phyloP scores from a whole-genome alignment of 257 asterid genomes.

The Nicotiana benthamiana region DNA sequence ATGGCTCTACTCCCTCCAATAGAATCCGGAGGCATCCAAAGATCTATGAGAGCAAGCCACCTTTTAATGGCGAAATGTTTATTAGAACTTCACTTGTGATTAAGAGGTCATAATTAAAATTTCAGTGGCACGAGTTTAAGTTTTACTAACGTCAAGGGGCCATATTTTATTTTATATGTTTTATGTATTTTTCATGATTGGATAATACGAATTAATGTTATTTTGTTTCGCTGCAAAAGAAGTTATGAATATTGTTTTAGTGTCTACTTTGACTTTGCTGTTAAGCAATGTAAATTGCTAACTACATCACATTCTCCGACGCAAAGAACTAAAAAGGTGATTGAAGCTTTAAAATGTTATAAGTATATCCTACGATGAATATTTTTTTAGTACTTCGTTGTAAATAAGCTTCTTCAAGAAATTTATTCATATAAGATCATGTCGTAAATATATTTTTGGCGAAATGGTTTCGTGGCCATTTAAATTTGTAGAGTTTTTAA shows the following conservation, averaged over 20 bases:
- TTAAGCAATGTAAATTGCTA: not conserved
- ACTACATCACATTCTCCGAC: not conserved
- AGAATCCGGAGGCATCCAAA: not conserved
- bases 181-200: not conserved
- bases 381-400: too few species aligned
- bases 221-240: too few species aligned
- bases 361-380: too few species aligned
- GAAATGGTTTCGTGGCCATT: too few species aligned
- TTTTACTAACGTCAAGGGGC: not conserved
- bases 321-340: not conserved
- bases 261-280: not conserved
- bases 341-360: not conserved
- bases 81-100: not conserved
- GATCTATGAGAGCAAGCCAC: not conserved
- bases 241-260: too few species aligned
- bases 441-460: too few species aligned
- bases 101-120: too few species aligned
- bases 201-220: not conserved
- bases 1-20: not conserved
- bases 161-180: not conserved
- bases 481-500: too few species aligned
- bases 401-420: too few species aligned
- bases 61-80: too few species aligned
- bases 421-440: too few species aligned
- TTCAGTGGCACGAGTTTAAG: not conserved